These are phyloP conservation scores for Eucalyptus erythrocorys DNA, from an alignment of 345 rosid genomes.

Conservation along the genomic window DNA sequence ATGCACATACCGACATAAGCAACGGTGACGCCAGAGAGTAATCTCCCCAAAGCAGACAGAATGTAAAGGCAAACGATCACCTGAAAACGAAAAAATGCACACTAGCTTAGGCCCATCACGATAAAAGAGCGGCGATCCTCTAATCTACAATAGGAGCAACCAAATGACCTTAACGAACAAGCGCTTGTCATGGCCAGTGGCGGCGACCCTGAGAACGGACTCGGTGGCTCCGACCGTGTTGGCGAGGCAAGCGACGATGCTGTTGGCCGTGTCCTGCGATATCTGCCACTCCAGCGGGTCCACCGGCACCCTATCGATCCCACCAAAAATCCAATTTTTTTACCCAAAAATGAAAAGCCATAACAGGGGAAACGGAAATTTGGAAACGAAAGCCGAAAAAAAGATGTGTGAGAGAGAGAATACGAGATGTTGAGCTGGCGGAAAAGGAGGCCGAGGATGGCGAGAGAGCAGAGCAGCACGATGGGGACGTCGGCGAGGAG, in stretches of 20 bases:
- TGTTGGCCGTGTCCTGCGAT: slow-evolving; percentile 84
- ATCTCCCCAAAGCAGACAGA: slow-evolving; percentile 65
- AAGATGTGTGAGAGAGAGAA: neutral
- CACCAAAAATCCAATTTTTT: neutral
- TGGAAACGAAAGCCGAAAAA: neutral
- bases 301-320: slow-evolving; percentile 49
- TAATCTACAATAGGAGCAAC: neutral
- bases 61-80: slow-evolving; percentile 67
- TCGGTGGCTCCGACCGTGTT: slow-evolving; percentile 93
- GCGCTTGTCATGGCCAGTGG: slow-evolving; percentile 92
- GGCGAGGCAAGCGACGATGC: slow-evolving; percentile 68
- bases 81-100: slow-evolving; percentile 20
- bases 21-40: slow-evolving; percentile 77
- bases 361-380: neutral
- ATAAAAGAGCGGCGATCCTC: neutral
- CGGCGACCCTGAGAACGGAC: slow-evolving; percentile 93
- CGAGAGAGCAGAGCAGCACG: slow-evolving; percentile 96
- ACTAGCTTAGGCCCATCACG: neutral
- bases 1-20: slow-evolving; percentile 73
- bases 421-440: slow-evolving; percentile 94
- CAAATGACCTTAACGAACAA: slow-evolving; percentile 58
- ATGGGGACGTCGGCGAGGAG: slow-evolving; percentile 82
- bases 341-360: neutral
- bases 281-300: slow-evolving; percentile 99
- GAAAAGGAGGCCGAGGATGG: slow-evolving; percentile 96